Evolutionary conservation across 768 basidiomycete genomes (phyloP).

Genomic region (Tulasnella sp.): DNA sequence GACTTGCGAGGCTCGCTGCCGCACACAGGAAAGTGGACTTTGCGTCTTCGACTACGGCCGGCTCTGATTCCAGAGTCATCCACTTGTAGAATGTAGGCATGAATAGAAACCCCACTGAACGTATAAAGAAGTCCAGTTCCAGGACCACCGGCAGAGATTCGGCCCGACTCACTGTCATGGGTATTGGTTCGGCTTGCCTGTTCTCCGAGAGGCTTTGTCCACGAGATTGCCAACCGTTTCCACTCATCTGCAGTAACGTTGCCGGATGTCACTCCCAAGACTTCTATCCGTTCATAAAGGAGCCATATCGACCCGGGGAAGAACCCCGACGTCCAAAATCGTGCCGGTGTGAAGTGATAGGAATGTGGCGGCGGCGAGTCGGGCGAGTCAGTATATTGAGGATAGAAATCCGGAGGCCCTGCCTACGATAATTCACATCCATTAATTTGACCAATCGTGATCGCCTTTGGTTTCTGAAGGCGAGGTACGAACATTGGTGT

Average conservation of each 20-base stretch:
- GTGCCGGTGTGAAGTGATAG: slow-evolving; percentile 6
- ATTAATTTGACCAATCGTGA: background rate
- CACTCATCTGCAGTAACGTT: background rate
- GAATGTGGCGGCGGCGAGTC: background rate
- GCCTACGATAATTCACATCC: background rate
- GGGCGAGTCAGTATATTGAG: slow-evolving; percentile 11
- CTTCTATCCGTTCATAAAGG: background rate
- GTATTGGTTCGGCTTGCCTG: slow-evolving; percentile 18
- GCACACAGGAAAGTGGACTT: slow-evolving; percentile 4
- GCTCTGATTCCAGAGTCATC: background rate
- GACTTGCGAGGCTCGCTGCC: slow-evolving; percentile 3
- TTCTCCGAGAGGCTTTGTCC: background rate
- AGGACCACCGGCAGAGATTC: background rate
- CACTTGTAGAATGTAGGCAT: slow-evolving; percentile 21
- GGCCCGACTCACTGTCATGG: slow-evolving; percentile 11
- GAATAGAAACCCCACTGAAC: slow-evolving; percentile 16
- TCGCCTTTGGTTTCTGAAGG: background rate
- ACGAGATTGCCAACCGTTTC: background rate
- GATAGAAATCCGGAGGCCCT: slow-evolving; percentile 5
- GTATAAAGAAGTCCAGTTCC: background rate
- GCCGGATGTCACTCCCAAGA: background rate
- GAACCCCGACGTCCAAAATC: slow-evolving; percentile 23
- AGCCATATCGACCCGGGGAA: slow-evolving; percentile 22
- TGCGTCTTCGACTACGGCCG: background rate
- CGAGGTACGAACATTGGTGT: background rate